Evolutionary conservation across 2,329 filamentous ascomycete species (phyloP).

Genomic region (Erysiphe neolycopersici): DNA sequence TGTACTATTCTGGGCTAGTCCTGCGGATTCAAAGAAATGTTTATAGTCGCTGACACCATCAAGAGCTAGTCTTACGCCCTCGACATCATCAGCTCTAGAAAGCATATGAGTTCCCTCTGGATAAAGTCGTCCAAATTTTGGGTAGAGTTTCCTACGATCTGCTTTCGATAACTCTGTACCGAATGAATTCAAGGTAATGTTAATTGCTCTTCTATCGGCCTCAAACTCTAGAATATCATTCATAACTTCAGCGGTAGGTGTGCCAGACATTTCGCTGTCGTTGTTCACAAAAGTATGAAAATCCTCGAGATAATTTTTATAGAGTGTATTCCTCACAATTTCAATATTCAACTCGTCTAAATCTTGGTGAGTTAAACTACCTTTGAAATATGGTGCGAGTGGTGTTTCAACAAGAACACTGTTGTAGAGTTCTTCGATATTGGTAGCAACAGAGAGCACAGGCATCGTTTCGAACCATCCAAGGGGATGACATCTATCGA

Average conservation of each 20-base stretch:
- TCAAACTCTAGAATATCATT: constrained; percentile 88
- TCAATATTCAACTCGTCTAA: constrained; percentile 98
- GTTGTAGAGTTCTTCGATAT: constrained; percentile 97
- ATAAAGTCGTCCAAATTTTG: constrained; percentile 68
- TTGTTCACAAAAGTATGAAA: constrained; percentile 89
- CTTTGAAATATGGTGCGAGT: constrained; percentile 90
- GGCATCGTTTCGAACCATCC: constrained; percentile 99
- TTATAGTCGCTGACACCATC: constrained; percentile 89
- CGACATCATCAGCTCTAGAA: constrained; percentile 77
- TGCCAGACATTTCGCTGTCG: constrained; percentile 60
- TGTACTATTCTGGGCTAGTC: constrained; percentile 43
- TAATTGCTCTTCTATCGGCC: constrained; percentile 87
- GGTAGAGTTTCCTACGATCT: constrained; percentile 90
- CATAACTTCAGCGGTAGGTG: constrained; percentile 86
- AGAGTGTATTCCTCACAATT: constrained; percentile 92
- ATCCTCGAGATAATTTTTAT: constrained; percentile 98
- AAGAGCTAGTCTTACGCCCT: constrained; percentile 78
- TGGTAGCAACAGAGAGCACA: constrained; percentile 88
- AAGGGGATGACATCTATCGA: constrained; percentile 86
- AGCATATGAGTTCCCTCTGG: constrained; percentile 91
- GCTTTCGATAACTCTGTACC: constrained; percentile 85
- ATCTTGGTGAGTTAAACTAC: constrained; percentile 83
- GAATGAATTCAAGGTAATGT: constrained; percentile 97
- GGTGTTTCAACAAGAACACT: constrained; percentile 92
- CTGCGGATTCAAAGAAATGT: constrained; percentile 81